phyloP scores from a whole-genome alignment of 2,329 filamentous ascomycete species.

The Penicillium sp. region DNA sequence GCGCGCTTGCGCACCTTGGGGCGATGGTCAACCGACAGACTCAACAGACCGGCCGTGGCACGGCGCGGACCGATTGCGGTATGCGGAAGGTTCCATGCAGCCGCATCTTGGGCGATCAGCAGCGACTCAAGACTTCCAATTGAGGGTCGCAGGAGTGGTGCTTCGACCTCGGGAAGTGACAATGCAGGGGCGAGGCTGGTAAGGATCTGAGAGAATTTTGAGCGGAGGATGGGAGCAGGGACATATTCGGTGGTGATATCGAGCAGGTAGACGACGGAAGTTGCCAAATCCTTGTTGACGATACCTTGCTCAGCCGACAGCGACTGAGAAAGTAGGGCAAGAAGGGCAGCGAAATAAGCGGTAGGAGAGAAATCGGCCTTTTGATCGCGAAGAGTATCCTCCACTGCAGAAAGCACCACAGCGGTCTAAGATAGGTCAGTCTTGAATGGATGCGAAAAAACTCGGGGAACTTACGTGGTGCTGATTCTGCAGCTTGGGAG shows the following conservation, averaged over 20 bases:
- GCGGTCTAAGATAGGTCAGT: conserved; percentile 41
- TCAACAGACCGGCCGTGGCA: conserved; percentile 82
- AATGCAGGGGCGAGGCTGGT: conserved; percentile 81
- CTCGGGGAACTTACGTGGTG: conserved; percentile 66
- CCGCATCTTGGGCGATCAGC: conserved; percentile 80
- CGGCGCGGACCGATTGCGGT: conserved; percentile 81
- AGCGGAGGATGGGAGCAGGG: conserved; percentile 81
- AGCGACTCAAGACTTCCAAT: conserved; percentile 94
- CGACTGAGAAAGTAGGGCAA: conserved; percentile 81
- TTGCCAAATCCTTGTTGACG: conserved; percentile 77
- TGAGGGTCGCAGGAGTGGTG: conserved; percentile 79
- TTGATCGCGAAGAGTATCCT: conserved; percentile 87
- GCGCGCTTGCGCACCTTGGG: conserved; percentile 94
- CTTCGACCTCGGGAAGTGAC: conserved; percentile 76
- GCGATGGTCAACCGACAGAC: conserved; percentile 78
- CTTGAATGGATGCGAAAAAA: background rate
- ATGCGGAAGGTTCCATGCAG: conserved; percentile 83
- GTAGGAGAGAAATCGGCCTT: conserved; percentile 81
- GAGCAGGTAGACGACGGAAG: conserved; percentile 91
- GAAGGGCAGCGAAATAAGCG: conserved; percentile 91
- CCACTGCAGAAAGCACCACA: conserved; percentile 85
- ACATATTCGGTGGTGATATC: conserved; percentile 85
- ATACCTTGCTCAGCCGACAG: conserved; percentile 62
- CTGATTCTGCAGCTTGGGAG: conserved; percentile 92
- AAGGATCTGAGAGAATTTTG: conserved; percentile 94